These are phyloP conservation scores for Cutaneotrichosporon curvatum DNA, from an alignment of 1,284 basidiomycete species.

Conservation along the genomic window DNA sequence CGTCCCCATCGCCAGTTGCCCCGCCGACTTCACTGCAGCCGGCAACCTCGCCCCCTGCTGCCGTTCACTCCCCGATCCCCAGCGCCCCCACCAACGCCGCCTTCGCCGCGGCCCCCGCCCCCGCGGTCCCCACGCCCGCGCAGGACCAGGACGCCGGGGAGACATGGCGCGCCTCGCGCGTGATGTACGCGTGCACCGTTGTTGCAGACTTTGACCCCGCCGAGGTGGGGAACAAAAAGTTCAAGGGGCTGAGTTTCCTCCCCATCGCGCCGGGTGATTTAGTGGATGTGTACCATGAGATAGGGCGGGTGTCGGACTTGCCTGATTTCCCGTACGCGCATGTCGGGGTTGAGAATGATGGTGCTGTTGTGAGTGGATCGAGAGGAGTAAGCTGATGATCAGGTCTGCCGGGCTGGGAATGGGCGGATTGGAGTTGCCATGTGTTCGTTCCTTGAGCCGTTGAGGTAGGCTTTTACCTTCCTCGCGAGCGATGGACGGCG, in stretches of 20 bases:
- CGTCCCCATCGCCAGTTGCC: too few relatives aligned
- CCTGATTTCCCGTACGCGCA: constrained; percentile 42
- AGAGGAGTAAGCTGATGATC: constrained; percentile 1
- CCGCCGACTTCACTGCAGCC: too few relatives aligned
- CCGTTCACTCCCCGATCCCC: too few relatives aligned
- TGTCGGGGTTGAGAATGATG: constrained; percentile 46
- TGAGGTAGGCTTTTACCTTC: too few relatives aligned
- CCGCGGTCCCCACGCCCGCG: not conserved
- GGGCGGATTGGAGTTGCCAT: constrained; percentile 43
- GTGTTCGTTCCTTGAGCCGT: constrained; percentile 45
- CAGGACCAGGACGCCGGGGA: constrained; percentile 27
- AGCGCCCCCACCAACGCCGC: too few relatives aligned
- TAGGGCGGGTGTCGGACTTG: constrained; percentile 44
- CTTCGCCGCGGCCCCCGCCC: too few relatives aligned
- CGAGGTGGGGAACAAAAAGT: constrained; percentile 26
- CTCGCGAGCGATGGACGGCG: not conserved
- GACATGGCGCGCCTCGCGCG: constrained; percentile 32
- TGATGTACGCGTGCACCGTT: constrained; percentile 42
- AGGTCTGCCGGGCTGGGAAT: constrained; percentile 31
- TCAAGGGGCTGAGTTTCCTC: constrained; percentile 39
- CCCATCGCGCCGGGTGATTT: constrained; percentile 36
- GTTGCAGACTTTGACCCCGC: constrained; percentile 41
- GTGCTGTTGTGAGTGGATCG: constrained; percentile 33
- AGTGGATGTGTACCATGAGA: constrained; percentile 45
- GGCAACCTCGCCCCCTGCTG: too few relatives aligned